Evolutionary conservation across 2,329 filamentous ascomycete genomes (phyloP).

Genomic region (Calonectria naviculata): DNA sequence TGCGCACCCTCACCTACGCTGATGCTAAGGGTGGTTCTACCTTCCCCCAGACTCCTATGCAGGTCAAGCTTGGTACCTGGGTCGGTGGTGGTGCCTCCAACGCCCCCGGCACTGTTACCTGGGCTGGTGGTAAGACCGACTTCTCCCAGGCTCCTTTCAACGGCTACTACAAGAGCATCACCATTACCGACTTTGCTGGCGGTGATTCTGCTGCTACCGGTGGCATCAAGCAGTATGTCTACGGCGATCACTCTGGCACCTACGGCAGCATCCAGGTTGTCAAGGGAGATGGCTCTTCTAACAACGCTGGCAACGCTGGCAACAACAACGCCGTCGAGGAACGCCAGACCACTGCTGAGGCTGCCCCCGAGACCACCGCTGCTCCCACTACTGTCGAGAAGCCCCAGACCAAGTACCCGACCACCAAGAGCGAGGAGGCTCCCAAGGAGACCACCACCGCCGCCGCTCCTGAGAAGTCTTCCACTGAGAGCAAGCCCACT

Average conservation of each 20-base stretch:
- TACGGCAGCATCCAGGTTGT: conserved; percentile 64
- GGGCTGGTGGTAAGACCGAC: conserved; percentile 71
- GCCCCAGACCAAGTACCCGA: conserved; percentile 27
- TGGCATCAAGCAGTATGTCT: conserved; percentile 64
- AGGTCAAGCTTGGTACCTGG: conserved; percentile 77
- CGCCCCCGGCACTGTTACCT: conserved; percentile 75
- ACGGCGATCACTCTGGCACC: conserved; percentile 59
- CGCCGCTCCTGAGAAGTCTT: not conserved
- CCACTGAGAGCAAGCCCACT: conserved; percentile 17
- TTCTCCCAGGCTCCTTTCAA: conserved; percentile 64
- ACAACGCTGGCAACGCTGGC: too few species aligned
- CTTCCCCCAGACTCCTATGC: conserved; percentile 81
- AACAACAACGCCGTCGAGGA: conserved; percentile 15
- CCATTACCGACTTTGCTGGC: conserved; percentile 65
- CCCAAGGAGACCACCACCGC: conserved; percentile 20
- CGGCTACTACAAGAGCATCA: conserved; percentile 68
- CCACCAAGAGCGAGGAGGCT: conserved; percentile 16
- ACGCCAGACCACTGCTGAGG: conserved; percentile 22
- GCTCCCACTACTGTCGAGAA: conserved; percentile 15
- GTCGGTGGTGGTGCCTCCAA: conserved; percentile 69
- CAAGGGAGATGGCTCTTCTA: conserved; percentile 47
- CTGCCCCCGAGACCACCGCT: conserved; percentile 30
- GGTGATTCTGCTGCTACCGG: conserved; percentile 50
- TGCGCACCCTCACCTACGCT: conserved; percentile 70
- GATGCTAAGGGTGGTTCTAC: conserved; percentile 68